phyloP scores from a whole-genome alignment of 768 basidiomycete species.

The Auriscalpium microsporum region DNA sequence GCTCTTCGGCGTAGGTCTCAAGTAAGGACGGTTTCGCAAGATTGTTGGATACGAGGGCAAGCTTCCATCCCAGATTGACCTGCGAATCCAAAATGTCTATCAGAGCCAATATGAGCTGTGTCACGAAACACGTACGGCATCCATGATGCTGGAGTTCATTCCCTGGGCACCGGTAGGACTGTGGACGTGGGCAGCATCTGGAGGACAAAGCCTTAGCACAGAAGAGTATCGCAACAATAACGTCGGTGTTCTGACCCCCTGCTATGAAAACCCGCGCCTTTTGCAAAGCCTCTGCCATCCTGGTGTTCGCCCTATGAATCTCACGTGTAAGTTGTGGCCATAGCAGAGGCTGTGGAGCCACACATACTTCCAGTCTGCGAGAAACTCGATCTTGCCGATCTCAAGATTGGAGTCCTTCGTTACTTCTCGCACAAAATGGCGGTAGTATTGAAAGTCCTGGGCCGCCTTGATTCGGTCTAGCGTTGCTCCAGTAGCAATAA shows the following conservation, averaged over 20 bases:
- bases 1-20: slow-evolving; percentile 11
- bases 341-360: no score
- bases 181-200: slow-evolving; percentile 6
- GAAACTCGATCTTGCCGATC: not conserved
- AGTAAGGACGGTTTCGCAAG: slow-evolving; percentile 7
- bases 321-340: no score
- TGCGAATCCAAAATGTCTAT: not conserved
- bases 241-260: slow-evolving; percentile 6
- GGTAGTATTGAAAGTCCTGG: not conserved
- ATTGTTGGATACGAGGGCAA: slow-evolving; percentile 10
- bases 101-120: not conserved
- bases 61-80: slow-evolving; percentile 14
- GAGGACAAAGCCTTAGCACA: not conserved
- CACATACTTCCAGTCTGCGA: slow-evolving; percentile 6
- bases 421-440: not conserved
- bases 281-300: slow-evolving; percentile 10
- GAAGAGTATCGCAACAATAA: no score
- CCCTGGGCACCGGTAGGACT: slow-evolving; percentile 1
- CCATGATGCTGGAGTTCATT: slow-evolving; percentile 2
- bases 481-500: not conserved
- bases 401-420: not conserved
- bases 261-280: slow-evolving; percentile 13
- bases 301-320: slow-evolving; percentile 9
- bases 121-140: not conserved
- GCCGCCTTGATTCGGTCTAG: not conserved